Percentiles rank a stretch among this genome's conserved stretches.
These are phyloP conservation scores for Catharanthus roseus DNA, from an alignment of 257 asterid genomes.

Conservation along the genomic window DNA sequence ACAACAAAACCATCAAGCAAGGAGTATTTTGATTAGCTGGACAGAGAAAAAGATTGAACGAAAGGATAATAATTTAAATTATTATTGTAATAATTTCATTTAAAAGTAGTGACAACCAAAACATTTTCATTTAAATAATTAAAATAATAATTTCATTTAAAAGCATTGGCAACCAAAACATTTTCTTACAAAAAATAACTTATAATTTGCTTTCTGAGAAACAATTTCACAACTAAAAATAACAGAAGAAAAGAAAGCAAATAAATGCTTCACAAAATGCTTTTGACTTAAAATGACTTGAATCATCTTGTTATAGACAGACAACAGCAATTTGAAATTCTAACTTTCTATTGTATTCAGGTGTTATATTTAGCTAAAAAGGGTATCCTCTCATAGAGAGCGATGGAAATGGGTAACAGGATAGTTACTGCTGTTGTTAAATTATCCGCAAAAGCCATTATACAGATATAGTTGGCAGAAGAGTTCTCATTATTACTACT, in stretches of 20 bases:
- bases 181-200: neutral
- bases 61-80: no score
- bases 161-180: neutral
- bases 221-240: neutral
- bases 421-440: neutral
- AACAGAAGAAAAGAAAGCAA: neutral
- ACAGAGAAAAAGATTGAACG: no score
- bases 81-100: no score
- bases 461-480: neutral
- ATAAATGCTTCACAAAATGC: neutral
- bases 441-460: neutral
- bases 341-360: no score
- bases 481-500: neutral
- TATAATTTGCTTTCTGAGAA: neutral
- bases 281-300: no score
- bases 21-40: neutral
- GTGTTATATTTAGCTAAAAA: neutral
- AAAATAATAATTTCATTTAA: neutral
- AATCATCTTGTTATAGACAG: no score
- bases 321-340: no score
- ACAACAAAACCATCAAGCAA: neutral
- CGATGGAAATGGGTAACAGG: neutral
- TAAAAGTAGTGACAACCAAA: neutral
- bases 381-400: neutral
- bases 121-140: neutral